phyloP scores from a whole-genome alignment of 2,329 filamentous ascomycete species.

The Aspergillus fructus region DNA sequence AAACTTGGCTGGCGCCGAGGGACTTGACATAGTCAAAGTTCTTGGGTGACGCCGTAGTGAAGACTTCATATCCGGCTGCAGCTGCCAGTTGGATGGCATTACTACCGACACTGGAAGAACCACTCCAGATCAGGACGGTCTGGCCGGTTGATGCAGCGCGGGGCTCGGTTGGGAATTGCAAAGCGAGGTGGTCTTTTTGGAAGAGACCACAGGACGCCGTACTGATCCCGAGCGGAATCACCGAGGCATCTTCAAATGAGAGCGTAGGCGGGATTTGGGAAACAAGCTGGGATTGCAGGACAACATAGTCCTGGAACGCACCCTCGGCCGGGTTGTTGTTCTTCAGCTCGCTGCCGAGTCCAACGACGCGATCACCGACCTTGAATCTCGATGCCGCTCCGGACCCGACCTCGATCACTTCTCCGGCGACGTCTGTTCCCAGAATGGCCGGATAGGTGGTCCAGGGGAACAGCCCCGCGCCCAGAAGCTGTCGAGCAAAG shows the following conservation, averaged over 20 bases:
- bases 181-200: conserved; percentile 18
- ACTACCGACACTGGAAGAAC: conserved; percentile 41
- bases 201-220: conserved; percentile 25
- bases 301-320: conserved; percentile 26
- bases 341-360: conserved; percentile 15
- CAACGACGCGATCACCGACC: conserved; percentile 46
- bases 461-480: conserved; percentile 27
- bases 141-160: not conserved
- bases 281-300: conserved; percentile 16
- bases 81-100: conserved; percentile 48
- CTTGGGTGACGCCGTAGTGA: conserved; percentile 12
- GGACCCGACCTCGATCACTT: conserved; percentile 41
- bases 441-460: conserved; percentile 36
- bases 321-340: conserved; percentile 16
- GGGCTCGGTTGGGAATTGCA: conserved; percentile 8
- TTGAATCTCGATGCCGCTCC: conserved; percentile 27
- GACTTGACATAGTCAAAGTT: conserved; percentile 32
- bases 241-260: conserved; percentile 18
- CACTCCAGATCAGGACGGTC: conserved; percentile 13
- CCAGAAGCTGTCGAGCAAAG: conserved; percentile 36
- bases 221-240: conserved; percentile 20
- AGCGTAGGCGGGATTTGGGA: conserved; percentile 16
- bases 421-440: conserved; percentile 48
- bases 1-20: conserved; percentile 47
- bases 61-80: conserved; percentile 15